Percentiles rank a stretch among this genome's conserved stretches.
Evolutionary conservation across 2,329 filamentous ascomycete genomes (phyloP).

Genomic region (Plenodomus biglobosus): DNA sequence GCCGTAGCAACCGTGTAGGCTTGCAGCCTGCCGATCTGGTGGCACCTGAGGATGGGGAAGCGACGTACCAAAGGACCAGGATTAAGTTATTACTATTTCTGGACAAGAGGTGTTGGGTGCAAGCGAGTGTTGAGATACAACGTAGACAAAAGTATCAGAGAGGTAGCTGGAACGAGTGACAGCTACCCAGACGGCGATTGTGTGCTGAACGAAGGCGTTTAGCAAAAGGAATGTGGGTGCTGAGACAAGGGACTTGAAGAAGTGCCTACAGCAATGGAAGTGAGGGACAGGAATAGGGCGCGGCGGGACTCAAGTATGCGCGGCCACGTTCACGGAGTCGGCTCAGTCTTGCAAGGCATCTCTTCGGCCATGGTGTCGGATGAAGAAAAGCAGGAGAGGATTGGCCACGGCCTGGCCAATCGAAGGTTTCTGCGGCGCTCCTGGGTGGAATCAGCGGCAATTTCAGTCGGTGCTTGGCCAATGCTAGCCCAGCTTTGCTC

Average conservation of each 20-base stretch:
- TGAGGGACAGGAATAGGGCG: conserved; percentile 17
- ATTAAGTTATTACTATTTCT: conserved; percentile 1
- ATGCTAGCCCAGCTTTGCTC: conserved; percentile 18
- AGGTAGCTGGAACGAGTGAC: conserved; percentile 32
- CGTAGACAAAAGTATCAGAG: background rate
- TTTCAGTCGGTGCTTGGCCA: conserved; percentile 26
- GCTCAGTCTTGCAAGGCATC: background rate
- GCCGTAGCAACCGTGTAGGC: conserved; percentile 3
- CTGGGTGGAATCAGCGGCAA: conserved; percentile 29
- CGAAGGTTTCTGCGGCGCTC: conserved; percentile 6
- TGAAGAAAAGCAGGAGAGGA: conserved; percentile 14
- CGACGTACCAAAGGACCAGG: conserved; percentile 10
- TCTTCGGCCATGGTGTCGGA: conserved; percentile 5
- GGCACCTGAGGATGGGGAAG: conserved; percentile 3
- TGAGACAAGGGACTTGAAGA: conserved; percentile 29
- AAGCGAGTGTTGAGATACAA: background rate
- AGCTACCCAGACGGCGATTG: conserved; percentile 13
- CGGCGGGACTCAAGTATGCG: conserved; percentile 22
- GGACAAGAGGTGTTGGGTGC: background rate
- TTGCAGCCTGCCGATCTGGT: conserved; percentile 2
- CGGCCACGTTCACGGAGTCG: background rate
- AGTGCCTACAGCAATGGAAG: conserved; percentile 28
- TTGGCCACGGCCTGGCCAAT: conserved; percentile 21
- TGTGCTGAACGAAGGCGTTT: conserved; percentile 16
- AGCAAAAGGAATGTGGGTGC: conserved; percentile 17